phyloP scores from a whole-genome alignment of 495 filamentous ascomycete genomes.

The Parathielavia appendiculata region DNA sequence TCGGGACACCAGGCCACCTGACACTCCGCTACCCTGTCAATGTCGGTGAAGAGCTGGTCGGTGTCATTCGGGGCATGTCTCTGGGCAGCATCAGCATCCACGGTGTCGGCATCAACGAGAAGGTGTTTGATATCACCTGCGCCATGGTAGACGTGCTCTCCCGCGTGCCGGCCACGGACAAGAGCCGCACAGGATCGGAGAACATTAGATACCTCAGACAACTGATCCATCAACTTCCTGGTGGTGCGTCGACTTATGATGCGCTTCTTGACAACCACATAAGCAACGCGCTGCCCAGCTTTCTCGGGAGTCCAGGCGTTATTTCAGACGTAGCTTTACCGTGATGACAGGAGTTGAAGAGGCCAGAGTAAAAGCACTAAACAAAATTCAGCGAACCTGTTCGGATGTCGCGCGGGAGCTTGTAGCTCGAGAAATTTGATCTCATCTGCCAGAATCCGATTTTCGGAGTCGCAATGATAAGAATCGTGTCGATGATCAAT shows the following conservation, averaged over 20 bases:
- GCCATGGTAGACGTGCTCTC: conserved; percentile 52
- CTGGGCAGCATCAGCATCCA: conserved; percentile 54
- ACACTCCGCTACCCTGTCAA: conserved; percentile 10
- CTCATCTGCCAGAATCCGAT: too few relatives aligned
- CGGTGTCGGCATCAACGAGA: conserved; percentile 56
- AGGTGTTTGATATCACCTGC: conserved; percentile 53
- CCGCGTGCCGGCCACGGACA: conserved; percentile 21
- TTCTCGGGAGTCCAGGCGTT: neutral
- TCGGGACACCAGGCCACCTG: neutral
- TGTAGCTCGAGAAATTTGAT: too few relatives aligned
- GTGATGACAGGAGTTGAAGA: too few relatives aligned
- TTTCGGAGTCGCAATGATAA: too few relatives aligned
- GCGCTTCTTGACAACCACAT: conserved; percentile 3
- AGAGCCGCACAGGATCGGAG: neutral
- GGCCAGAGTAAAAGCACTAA: too few relatives aligned
- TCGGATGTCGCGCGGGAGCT: too few relatives aligned
- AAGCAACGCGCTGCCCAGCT: neutral
- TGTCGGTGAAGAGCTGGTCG: conserved; percentile 37
- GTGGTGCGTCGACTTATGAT: conserved; percentile 3
- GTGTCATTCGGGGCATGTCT: conserved; percentile 49
- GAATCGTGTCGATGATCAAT: too few relatives aligned
- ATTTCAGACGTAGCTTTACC: too few relatives aligned
- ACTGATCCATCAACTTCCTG: conserved; percentile 2
- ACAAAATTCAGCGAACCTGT: too few relatives aligned
- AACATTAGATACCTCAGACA: neutral